These are phyloP conservation scores for Zychaea mexicana DNA, from an alignment of 371 early-diverging fungal species.

Conservation along the genomic window DNA sequence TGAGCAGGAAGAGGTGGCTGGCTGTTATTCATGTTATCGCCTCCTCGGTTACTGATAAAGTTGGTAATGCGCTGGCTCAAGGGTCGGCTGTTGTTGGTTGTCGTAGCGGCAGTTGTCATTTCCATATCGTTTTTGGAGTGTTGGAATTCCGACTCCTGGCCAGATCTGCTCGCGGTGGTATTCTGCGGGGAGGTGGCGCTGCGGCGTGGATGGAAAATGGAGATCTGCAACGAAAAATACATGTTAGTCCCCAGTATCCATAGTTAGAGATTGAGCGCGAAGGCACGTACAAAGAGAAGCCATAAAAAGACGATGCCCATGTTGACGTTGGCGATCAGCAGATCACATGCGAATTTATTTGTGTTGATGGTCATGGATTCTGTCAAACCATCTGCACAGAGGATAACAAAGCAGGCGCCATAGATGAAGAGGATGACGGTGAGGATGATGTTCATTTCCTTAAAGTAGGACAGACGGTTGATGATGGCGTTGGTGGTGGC, in stretches of 20 bases:
- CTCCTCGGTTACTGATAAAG: slow-evolving; percentile 8
- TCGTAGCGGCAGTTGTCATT: slow-evolving; percentile 7
- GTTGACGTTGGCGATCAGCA: slow-evolving; percentile 40
- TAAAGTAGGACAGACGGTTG: slow-evolving; percentile 48
- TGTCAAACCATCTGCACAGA: slow-evolving; percentile 49
- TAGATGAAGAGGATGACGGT: slow-evolving; percentile 32
- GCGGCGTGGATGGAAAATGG: slow-evolving; percentile 50
- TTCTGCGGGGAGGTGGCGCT: slow-evolving; percentile 7
- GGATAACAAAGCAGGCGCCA: slow-evolving; percentile 27
- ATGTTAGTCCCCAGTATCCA: neutral
- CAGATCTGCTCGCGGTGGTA: neutral
- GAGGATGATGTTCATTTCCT: slow-evolving; percentile 51
- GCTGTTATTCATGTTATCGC: neutral
- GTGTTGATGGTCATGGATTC: slow-evolving; percentile 20
- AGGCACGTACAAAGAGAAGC: slow-evolving; percentile 44
- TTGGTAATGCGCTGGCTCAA: slow-evolving; percentile 22
- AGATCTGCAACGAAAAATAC: slow-evolving; percentile 25
- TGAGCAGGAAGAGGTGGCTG: neutral
- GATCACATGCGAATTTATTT: slow-evolving; percentile 39
- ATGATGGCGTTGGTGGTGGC: slow-evolving; percentile 15
- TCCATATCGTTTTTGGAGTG: slow-evolving; percentile 22
- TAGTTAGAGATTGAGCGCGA: too few relatives aligned
- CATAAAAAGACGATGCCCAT: slow-evolving; percentile 30
- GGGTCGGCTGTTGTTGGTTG: neutral
- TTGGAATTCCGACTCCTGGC: slow-evolving; percentile 8